Base-by-base conservation (phyloP, 805 yeast species). In the Wickerhamomyces mucosus region DNA sequence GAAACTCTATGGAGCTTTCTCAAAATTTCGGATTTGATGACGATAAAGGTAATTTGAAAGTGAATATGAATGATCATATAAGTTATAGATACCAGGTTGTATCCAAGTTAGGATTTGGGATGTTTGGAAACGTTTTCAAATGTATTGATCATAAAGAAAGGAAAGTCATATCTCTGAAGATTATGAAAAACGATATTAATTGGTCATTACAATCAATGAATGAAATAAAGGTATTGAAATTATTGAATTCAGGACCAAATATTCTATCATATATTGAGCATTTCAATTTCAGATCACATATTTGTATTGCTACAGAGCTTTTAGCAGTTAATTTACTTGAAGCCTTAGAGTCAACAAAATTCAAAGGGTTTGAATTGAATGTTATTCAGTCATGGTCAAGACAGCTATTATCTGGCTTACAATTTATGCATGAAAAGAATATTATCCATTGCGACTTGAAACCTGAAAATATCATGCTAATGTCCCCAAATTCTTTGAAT, bases 361-460 rank as follows among this genome's bases (percentile, higher is more conserved):
- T 66, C 45, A 55, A 55, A 36, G 83, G 83, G 0, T 50, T 77
- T 16, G 55, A 64, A 8, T 49, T 62, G 26, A 29, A 44, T 1
- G 40, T 73, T 2, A 46, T 75, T 8, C 51, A 56, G 39, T 46
- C 46, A 17, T 67, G 83, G 47, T 57, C 77, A 1, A 49, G 41
- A 26, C 83, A 81, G 37, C 57, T 81, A 4, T 53, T 82, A 11
- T 50, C 59, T 7, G 88, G 83, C 0, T 51, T 85, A 27, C 52
- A 63, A n/a, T 74, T 63, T 40, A 60, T 85, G 21, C 86, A 79
- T 42, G 41, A 56, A 0, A 48, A 62, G 18, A 59, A 65, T 10
- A 67, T 85, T 6, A 72, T 85, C 17, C 95, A 85, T 50, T 84
- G 94, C 45, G 95, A 85, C 50, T 58, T 85, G 35, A 85, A 85